A percentile compares a stretch with the other conserved stretches of the same genome.
Conservation (phyloP, 164 flowering plant species). For the Kalanchoe fedtschenkoi region DNA sequence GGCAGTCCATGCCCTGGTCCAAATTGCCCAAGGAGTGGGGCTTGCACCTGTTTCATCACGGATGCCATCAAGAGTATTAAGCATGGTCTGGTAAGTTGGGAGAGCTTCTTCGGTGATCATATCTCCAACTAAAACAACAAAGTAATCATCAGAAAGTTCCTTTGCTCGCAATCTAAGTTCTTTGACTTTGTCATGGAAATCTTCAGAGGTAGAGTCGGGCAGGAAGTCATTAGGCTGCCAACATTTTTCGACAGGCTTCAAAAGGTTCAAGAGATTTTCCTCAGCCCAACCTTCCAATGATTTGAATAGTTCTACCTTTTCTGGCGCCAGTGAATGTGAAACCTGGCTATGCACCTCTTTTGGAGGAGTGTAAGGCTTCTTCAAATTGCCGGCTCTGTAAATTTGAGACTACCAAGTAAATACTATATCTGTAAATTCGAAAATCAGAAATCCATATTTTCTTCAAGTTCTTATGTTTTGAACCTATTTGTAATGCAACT, state of each 20-base stretch:
- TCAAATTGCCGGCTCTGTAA: constrained; percentile 12
- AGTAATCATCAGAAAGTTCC: constrained; percentile 36
- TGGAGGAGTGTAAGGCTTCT: constrained; percentile 16
- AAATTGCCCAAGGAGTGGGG: constrained; percentile 39
- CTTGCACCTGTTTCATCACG: constrained; percentile 46
- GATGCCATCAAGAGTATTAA: constrained; percentile 38
- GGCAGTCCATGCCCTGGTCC: constrained; percentile 52
- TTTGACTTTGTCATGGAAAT: constrained; percentile 29
- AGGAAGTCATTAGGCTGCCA: constrained; percentile 52
- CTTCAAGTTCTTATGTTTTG: not conserved
- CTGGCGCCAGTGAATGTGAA: constrained; percentile 24
- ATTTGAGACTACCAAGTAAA: not conserved
- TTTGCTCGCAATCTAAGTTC: constrained; percentile 28
- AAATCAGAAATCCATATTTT: not conserved
- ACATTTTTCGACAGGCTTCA: constrained; percentile 41
- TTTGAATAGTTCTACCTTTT: constrained; percentile 24
- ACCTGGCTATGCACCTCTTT: constrained; percentile 15
- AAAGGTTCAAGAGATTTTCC: constrained; percentile 25
- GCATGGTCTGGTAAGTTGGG: constrained; percentile 49
- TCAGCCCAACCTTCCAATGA: constrained; percentile 28
- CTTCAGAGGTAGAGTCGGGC: constrained; percentile 37
- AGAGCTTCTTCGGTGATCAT: constrained; percentile 55
- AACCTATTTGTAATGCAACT: not conserved
- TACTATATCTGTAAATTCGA: not conserved
- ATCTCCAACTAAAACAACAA: constrained; percentile 36